phyloP scores from a whole-genome alignment of 768 basidiomycete species.

The Suillus bovinus region DNA sequence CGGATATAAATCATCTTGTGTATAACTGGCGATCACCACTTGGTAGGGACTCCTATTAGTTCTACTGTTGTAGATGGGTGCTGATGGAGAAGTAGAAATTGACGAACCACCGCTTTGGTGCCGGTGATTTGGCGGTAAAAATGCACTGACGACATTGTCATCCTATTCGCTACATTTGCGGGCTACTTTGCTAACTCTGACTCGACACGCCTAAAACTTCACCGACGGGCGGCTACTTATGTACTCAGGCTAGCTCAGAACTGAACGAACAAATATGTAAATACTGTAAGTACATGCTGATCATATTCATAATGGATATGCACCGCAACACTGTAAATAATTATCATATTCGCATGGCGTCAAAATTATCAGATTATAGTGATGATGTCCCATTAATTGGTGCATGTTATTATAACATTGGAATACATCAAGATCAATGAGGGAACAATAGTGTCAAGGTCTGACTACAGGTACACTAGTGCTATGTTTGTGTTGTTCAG shows the following conservation, averaged over 20 bases:
- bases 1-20: constrained; percentile 49
- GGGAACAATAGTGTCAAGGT: neutral
- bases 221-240: neutral
- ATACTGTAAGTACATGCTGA: neutral
- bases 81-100: constrained; percentile 1
- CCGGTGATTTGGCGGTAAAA: neutral
- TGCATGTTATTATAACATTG: neutral
- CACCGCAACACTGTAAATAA: neutral
- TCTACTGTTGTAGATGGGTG: neutral
- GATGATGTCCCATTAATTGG: neutral
- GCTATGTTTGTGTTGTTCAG: neutral
- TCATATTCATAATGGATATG: neutral
- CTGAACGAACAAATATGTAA: neutral
- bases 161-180: neutral
- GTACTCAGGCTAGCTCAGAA: neutral
- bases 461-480: neutral
- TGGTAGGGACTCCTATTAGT: constrained; percentile 38
- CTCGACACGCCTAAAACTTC: neutral
- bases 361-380: neutral
- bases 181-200: no score
- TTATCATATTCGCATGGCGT: no score
- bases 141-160: neutral
- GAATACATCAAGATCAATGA: neutral
- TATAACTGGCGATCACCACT: constrained; percentile 72
- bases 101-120: neutral